Conservation (phyloP, 1,284 basidiomycete species). For the Boletus semigastroideus region DNA sequence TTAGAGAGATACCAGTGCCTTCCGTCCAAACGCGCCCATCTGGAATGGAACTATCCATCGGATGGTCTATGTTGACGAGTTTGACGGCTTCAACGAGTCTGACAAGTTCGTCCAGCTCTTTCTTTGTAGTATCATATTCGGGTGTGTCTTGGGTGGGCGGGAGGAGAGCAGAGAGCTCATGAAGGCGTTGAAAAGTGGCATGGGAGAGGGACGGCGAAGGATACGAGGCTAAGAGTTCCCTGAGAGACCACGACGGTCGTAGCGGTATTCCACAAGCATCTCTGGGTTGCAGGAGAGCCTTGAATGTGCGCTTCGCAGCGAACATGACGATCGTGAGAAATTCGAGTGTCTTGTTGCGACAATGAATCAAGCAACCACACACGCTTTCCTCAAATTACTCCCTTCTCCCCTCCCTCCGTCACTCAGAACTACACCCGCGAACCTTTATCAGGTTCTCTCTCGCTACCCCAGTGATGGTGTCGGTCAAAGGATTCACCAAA, state of each 20-base stretch:
- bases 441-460: conserved; percentile 69
- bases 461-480: conserved; percentile 65
- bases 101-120: conserved; percentile 66
- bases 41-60: conserved; percentile 32
- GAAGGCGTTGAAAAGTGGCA: conserved; percentile 56
- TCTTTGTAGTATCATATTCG: conserved; percentile 48
- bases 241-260: conserved; percentile 73
- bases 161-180: conserved; percentile 66
- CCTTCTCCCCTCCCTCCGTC: conserved; percentile 55
- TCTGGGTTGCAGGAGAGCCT: conserved; percentile 6
- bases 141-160: conserved; percentile 57
- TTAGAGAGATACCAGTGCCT: conserved; percentile 37
- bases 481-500: conserved; percentile 66
- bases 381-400: conserved; percentile 53
- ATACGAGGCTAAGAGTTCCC: conserved; percentile 70
- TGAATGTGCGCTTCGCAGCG: background rate
- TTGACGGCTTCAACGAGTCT: conserved; percentile 77
- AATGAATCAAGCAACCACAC: conserved; percentile 33
- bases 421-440: conserved; percentile 54
- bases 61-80: conserved; percentile 47
- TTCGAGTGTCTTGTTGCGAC: background rate
- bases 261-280: conserved; percentile 63
- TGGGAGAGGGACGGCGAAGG: conserved; percentile 60
- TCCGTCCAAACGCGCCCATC: conserved; percentile 48
- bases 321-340: conserved; percentile 27